A percentile compares a stretch with the other conserved stretches of the same genome.
Evolutionary conservation across 2,329 filamentous ascomycete species (phyloP).

Genomic region (Penicillium sp.): DNA sequence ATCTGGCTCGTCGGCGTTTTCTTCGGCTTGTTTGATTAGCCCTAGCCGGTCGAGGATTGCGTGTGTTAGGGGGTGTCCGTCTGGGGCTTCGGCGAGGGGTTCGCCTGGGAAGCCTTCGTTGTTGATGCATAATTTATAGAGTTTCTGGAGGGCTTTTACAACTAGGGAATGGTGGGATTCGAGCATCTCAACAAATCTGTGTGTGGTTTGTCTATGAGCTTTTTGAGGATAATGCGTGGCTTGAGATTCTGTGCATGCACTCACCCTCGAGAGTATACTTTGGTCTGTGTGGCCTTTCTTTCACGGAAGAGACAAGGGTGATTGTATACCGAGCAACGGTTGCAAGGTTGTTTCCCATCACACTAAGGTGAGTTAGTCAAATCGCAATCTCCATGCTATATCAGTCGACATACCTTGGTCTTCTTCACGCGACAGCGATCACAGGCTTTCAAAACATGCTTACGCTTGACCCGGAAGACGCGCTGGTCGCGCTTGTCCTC

Average conservation of each 20-base stretch:
- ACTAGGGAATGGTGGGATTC: slow-evolving; percentile 46
- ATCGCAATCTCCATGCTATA: not conserved
- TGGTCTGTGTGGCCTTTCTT: slow-evolving; percentile 46
- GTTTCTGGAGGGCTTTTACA: slow-evolving; percentile 44
- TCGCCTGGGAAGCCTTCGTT: slow-evolving; percentile 47
- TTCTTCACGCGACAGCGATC: slow-evolving; percentile 50
- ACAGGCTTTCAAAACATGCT: slow-evolving; percentile 47
- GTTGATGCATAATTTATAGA: slow-evolving; percentile 44
- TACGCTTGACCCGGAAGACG: slow-evolving; percentile 45
- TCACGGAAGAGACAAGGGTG: slow-evolving; percentile 47
- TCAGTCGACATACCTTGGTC: slow-evolving; percentile 39
- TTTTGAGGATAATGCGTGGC: not conserved
- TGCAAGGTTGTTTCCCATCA: slow-evolving; percentile 48
- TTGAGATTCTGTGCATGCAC: not conserved
- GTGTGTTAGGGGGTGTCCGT: slow-evolving; percentile 45
- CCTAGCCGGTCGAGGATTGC: slow-evolving; percentile 45
- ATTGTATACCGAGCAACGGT: slow-evolving; percentile 46
- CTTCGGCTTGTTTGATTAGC: slow-evolving; percentile 46
- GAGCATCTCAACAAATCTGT: slow-evolving; percentile 47
- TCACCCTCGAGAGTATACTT: slow-evolving; percentile 47
- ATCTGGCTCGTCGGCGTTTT: slow-evolving; percentile 37
- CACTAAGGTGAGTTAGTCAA: slow-evolving; percentile 33
- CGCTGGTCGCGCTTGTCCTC: slow-evolving; percentile 42
- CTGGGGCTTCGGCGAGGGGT: slow-evolving; percentile 39
- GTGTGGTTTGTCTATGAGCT: slow-evolving; percentile 6